Base-by-base conservation (phyloP, 495 filamentous ascomycete species). In the Sordaria brevicollis region DNA sequence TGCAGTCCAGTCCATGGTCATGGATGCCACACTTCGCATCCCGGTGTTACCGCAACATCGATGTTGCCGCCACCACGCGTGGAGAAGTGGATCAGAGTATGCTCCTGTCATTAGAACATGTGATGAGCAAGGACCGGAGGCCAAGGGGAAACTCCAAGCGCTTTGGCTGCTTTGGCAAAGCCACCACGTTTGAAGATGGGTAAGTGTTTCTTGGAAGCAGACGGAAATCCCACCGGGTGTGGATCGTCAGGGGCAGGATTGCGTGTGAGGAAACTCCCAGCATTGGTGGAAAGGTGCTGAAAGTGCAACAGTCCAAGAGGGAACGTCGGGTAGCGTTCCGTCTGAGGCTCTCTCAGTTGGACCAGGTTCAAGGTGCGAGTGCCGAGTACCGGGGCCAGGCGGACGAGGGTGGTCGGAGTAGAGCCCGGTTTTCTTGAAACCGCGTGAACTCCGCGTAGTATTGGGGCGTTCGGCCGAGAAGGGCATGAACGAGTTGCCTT, bases 71-170 rank as follows among this genome's bases (percentile, higher is more conserved):
- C 39, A 49, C 70, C 39, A 49, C 69, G 35, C 66, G 43, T 38
- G 67, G 41, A 35, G 66, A 72, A 43, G 71, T 68, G 71, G 73
- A 68, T 57, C 66, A 39, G 39, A 21, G 17, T n/a, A n/a, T n/a
- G 57, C 43, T 37, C 31, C 25, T 57, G 49, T 57, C 2, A 57
- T 57, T 57, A 57, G 49, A n/a, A 29, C 21, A 29, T 57, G 0
- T 29, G 49, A 57, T 57, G 49, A 57, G 49, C 49, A 57, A n/a
- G 49, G 49, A 29, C 11, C 2, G 10, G 49, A 57, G 49, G 21
- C 5, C 49, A 57, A 29, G 49, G 49, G 29, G 31, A 21, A 41
- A 67, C 37, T 33, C 37, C 65, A 43, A 54, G 35, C 29, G 38
- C 35, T n/a, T 19, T 19, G 36, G n/a, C n/a, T n/a, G n/a, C n/a